A percentile compares a stretch with the other conserved stretches of the same genome.
These are phyloP conservation scores for Hanseniaspora hatyaiensis DNA, from an alignment of 805 yeast genomes.

Conservation along the genomic window DNA sequence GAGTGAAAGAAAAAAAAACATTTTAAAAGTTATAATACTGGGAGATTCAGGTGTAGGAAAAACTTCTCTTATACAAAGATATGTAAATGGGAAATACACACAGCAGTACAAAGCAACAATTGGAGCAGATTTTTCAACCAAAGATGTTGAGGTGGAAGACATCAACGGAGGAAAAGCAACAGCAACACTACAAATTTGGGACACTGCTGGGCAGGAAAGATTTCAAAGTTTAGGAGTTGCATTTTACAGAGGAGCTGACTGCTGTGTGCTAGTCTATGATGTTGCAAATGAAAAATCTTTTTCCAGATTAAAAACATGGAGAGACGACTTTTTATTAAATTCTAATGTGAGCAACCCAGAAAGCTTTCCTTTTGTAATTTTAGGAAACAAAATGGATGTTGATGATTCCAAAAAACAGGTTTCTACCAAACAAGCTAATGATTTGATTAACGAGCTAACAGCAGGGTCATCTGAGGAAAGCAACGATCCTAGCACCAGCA, in stretches of 20 bases:
- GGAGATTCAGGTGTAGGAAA: conserved; percentile 98
- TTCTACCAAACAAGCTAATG: conserved; percentile 48
- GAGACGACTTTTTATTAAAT: conserved; percentile 88
- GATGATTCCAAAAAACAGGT: conserved; percentile 79
- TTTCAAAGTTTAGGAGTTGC: conserved; percentile 96
- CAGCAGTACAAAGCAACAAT: conserved; percentile 96
- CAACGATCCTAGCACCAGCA: background rate
- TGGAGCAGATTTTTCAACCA: conserved; percentile 93
- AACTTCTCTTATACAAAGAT: conserved; percentile 93
- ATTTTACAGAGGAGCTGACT: conserved; percentile 94
- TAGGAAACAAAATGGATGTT: conserved; percentile 90
- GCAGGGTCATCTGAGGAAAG: background rate
- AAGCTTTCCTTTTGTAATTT: conserved; percentile 86
- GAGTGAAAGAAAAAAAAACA: conserved; percentile 50
- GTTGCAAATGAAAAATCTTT: conserved; percentile 90
- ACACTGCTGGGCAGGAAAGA: conserved; percentile 97
- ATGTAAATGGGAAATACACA: conserved; percentile 85
- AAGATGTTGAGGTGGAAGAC: conserved; percentile 77
- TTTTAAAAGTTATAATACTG: conserved; percentile 74
- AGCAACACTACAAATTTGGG: conserved; percentile 73
- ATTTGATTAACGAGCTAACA: conserved; percentile 50
- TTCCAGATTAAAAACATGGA: conserved; percentile 81
- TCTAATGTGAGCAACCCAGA: conserved; percentile 90
- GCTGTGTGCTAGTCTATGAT: conserved; percentile 91
- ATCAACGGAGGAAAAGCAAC: conserved; percentile 28